Conservation (phyloP, 176 grass and related monocot species). For the Chrysopogon serrulatus region DNA sequence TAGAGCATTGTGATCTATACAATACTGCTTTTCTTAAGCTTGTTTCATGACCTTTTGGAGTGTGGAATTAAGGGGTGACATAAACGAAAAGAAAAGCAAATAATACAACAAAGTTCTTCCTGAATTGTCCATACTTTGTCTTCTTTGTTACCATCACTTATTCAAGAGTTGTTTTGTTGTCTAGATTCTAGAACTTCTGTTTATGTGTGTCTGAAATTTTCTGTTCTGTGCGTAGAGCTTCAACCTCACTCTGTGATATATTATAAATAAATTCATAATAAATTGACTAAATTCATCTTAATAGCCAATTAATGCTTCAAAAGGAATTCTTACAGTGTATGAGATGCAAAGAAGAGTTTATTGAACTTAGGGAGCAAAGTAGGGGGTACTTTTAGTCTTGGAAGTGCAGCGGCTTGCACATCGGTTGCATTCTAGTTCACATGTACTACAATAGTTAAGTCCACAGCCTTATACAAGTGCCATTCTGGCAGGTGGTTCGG, state of each 20-base stretch:
- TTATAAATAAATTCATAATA: neutral
- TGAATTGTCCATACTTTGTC: neutral
- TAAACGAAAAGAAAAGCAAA: neutral
- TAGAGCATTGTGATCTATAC: neutral
- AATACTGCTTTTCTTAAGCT: neutral
- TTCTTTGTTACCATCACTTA: neutral
- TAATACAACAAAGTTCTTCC: neutral
- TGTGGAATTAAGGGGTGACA: neutral
- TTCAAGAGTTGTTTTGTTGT: neutral
- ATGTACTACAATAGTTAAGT: neutral
- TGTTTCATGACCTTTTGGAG: neutral
- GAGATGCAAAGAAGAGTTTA: neutral
- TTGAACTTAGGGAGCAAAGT: too few species aligned
- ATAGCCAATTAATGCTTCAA: neutral
- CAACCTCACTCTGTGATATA: neutral
- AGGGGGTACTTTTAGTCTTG: neutral
- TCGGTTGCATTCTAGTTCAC: neutral
- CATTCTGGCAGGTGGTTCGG: conserved; percentile 70
- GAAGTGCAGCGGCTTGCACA: neutral
- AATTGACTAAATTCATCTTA: neutral
- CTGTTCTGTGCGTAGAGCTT: neutral
- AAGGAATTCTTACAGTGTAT: neutral
- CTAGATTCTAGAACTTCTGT: neutral
- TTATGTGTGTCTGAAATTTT: neutral
- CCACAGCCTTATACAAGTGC: neutral